These are phyloP conservation scores for Candida quercuum DNA, from an alignment of 805 yeast species.

Conservation along the genomic window DNA sequence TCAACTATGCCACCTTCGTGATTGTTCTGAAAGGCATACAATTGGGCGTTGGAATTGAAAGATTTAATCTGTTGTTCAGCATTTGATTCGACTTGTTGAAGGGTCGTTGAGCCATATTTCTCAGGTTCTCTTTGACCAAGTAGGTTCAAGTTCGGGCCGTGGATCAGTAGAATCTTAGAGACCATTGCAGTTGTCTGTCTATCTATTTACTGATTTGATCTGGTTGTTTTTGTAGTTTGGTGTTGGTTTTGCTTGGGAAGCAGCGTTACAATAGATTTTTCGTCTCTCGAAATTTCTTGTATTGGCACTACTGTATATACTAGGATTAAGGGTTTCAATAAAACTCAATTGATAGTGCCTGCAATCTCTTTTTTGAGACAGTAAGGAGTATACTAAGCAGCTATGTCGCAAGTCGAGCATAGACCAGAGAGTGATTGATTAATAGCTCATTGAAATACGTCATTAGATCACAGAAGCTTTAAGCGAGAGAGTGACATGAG, in stretches of 20 bases:
- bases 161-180: slow-evolving; percentile 34
- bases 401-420: too few species aligned
- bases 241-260: not conserved
- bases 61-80: slow-evolving; percentile 22
- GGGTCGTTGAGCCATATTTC: slow-evolving; percentile 43
- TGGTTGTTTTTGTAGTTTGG: not conserved
- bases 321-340: too few species aligned
- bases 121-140: slow-evolving; percentile 46
- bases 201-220: not conserved
- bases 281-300: not conserved
- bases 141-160: slow-evolving; percentile 47
- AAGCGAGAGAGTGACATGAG: too few species aligned
- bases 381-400: too few species aligned
- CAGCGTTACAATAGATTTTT: not conserved
- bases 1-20: slow-evolving; percentile 43
- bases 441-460: too few species aligned
- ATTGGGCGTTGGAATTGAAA: slow-evolving; percentile 24
- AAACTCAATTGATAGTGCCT: too few species aligned
- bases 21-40: slow-evolving; percentile 36
- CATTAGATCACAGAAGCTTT: too few species aligned
- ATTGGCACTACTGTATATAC: too few species aligned
- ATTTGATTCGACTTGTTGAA: slow-evolving; percentile 37
- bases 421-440: too few species aligned
- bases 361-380: too few species aligned
- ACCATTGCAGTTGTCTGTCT: not conserved